A percentile compares a stretch with the other conserved stretches of the same genome.
These are phyloP conservation scores for Pouteria glomerata DNA, from an alignment of 148 eudicot species.

Conservation along the genomic window DNA sequence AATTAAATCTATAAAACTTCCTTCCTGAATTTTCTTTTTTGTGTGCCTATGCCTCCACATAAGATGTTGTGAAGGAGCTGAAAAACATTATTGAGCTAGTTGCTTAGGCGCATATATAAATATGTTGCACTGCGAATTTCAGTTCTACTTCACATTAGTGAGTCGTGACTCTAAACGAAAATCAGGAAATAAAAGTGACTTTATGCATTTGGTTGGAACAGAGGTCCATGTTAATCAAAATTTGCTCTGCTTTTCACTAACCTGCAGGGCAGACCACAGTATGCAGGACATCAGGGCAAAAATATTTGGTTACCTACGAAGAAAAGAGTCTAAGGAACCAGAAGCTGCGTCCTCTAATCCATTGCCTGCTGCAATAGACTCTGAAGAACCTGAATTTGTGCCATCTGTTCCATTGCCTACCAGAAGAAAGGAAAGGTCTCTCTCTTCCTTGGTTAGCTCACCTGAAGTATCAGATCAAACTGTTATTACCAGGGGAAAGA, in stretches of 20 bases:
- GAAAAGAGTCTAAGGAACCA: background rate
- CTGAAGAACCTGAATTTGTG: slow-evolving; percentile 36
- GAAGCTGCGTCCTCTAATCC: background rate
- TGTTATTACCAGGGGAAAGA: slow-evolving; percentile 35
- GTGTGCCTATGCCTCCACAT: background rate
- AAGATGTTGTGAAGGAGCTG: background rate
- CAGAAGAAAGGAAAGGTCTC: slow-evolving; percentile 59
- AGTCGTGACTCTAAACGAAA: background rate
- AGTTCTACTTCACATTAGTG: background rate
- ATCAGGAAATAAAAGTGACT: background rate
- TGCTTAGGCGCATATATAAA: background rate
- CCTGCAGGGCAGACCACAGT: slow-evolving; percentile 50
- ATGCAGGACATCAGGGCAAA: slow-evolving; percentile 37
- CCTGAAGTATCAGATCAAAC: slow-evolving; percentile 32
- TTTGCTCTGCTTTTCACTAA: background rate
- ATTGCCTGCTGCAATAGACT: slow-evolving; percentile 5
- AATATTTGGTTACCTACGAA: slow-evolving; percentile 14
- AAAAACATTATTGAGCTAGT: background rate
- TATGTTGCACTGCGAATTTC: background rate
- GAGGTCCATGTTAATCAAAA: background rate
- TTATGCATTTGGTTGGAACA: background rate
- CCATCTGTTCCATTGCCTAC: slow-evolving; percentile 33
- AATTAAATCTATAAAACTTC: background rate
- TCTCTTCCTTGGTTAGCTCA: slow-evolving; percentile 50
- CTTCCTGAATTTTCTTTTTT: background rate